A percentile compares a stretch with the other conserved stretches of the same genome.
Evolutionary conservation across 345 rosid genomes (phyloP).

Genomic region (Pistacia vera): DNA sequence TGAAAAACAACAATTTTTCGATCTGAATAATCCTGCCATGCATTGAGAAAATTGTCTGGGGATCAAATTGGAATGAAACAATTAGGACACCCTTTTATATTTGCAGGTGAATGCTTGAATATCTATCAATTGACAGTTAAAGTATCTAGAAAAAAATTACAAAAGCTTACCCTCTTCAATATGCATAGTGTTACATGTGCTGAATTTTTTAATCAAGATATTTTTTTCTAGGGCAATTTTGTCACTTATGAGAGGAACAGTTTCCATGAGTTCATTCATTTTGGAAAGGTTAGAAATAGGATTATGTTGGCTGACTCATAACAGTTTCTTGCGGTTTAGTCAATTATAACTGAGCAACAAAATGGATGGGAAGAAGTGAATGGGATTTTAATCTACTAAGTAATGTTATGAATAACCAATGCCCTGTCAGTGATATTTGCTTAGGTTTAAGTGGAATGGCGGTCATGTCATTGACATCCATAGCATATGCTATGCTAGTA

Average conservation of each 20-base stretch:
- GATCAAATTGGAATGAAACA: not conserved
- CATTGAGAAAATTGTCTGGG: not conserved
- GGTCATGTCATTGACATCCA: not conserved
- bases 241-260: not conserved
- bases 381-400: not conserved
- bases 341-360: not conserved
- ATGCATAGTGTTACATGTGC: not conserved
- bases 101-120: not conserved
- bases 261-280: not conserved
- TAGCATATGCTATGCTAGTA: not conserved
- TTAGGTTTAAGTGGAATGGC: slow-evolving; percentile 2
- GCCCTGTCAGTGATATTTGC: not conserved
- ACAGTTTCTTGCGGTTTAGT: not conserved
- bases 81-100: not conserved
- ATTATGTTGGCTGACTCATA: not conserved
- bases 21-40: not conserved
- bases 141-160: not conserved
- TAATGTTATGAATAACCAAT: not conserved
- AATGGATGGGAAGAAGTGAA: not conserved
- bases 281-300: not conserved
- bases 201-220: not conserved
- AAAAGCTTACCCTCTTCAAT: not conserved
- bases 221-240: not conserved
- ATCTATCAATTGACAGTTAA: not conserved
- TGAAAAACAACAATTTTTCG: not conserved